Evolutionary conservation across 2,329 filamentous ascomycete species (phyloP).

Genomic region (Pseudogymnoascus sp.): DNA sequence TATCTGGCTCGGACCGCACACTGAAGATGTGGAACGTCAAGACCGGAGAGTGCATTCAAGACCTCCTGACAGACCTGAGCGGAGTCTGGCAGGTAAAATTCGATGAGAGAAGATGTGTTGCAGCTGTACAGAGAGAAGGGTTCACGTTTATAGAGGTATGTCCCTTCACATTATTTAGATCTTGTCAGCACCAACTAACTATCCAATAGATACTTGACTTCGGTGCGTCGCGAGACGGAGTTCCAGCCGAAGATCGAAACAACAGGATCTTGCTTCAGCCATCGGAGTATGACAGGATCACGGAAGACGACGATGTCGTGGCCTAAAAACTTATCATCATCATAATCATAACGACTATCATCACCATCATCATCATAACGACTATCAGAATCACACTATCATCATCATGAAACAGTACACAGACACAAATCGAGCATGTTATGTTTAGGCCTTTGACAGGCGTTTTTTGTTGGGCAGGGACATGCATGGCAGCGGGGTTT

Average conservation of each 20-base stretch:
- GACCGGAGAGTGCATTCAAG: constrained; percentile 84
- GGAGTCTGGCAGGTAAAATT: constrained; percentile 99
- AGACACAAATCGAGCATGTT: not conserved
- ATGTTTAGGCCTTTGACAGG: not conserved
- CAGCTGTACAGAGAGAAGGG: constrained; percentile 85
- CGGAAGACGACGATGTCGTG: constrained; percentile 6
- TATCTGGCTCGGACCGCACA: constrained; percentile 89
- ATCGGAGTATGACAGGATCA: not conserved
- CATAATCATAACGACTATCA: not conserved
- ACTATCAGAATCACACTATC: not conserved
- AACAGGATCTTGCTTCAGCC: constrained; percentile 56
- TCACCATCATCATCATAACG: not conserved
- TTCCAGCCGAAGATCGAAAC: constrained; percentile 67
- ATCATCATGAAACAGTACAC: not conserved
- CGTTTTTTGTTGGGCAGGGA: not conserved
- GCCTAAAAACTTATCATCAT: not conserved
- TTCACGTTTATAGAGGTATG: constrained; percentile 93
- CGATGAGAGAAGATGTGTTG: constrained; percentile 88
- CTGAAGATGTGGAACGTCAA: constrained; percentile 98
- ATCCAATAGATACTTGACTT: constrained; percentile 80
- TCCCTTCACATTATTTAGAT: constrained; percentile 14
- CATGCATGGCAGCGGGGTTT: not conserved
- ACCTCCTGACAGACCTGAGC: constrained; percentile 83
- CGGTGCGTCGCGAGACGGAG: constrained; percentile 82
- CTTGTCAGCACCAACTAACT: constrained; percentile 25